Evolutionary conservation across 2,329 filamentous ascomycete species (phyloP), one percentile per base, ranked within the genome.

Genomic region (Fusarium sulawesiense): DNA sequence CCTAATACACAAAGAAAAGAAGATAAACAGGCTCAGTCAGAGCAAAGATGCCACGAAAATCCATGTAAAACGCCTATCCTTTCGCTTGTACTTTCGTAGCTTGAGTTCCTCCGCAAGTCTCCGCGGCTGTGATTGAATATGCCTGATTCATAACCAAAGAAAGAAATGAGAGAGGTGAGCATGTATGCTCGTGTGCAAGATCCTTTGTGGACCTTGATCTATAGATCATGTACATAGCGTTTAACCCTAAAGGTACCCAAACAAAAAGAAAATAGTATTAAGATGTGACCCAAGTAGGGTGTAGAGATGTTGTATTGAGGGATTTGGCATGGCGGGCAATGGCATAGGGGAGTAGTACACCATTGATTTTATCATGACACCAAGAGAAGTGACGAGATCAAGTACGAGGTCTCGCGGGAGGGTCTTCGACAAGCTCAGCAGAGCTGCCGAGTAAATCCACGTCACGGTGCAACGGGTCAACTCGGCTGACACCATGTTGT

Each of bases 401-500:
- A 47, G 73, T 75, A 37, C 66, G 70, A 44, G 73, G 73, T 40
- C 73, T 71, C 20, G 20, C 50, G 18, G 71, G 74, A 42, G 56
- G 71, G n/a, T 77, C 84, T 53, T 87, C 82, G 4, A 90, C 83
- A 18, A 90, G 79, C 76, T 90, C 88, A 2, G 88, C 88, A 9
- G 85, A 81, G 66, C 83, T 85, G 21, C 85, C 86, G 4, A 88
- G 76, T 25, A 87, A 79, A 65, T 87, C 82, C 12, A 83, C 76
- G 11, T 80, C 76, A 6, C 74, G 78, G 40, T 80, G 77, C 23
- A 81, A 80, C 7, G 84, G 85, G 55, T 89, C 87, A 21, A 89
- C 81, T 29, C 84, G 83, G 72, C 80, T 87, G 62, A 89, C 85
- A 60, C 81, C 87, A 58, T 88, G 87, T 34, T 89, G 86, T 60